Evolutionary conservation across 2,329 filamentous ascomycete genomes (phyloP), one percentile per base, ranked within the genome.

Genomic region (Scolecobasidium constrictum): DNA sequence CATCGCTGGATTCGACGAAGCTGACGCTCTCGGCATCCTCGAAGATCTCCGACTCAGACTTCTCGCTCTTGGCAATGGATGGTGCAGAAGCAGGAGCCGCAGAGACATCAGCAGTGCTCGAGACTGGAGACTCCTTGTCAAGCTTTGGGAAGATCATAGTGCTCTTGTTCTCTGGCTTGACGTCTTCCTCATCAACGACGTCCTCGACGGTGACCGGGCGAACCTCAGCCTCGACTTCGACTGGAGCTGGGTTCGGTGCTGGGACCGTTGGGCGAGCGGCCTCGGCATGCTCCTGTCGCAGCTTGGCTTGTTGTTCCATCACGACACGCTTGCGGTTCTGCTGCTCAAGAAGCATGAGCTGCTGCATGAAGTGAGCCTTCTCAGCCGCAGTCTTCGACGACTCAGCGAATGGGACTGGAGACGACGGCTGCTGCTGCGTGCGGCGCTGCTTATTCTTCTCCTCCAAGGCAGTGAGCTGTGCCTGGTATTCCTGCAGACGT

Each of bases 121-220:
- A 73, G 36, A 77, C 71, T 2, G 88, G 86, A 7, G 87, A 94
- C 65, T 96, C 92, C 67, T 93, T 94, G 53, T 94, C 87, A 31
- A 96, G 75, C 62, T 84, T 94, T 47, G 92, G 92, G 75, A 96
- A 96, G 58, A 96, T 88, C 87, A 96, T 95, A 54, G 56, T 38
- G 40, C 49, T 38, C 37, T 51, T 45, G 11, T 36, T 39, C 20
- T 38, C 21, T 5, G 17, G 16, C 21, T 42, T 46, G 21, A 34
- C 18, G 3, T 40, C 43, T 37, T 35, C 26, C 19, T 35, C 38
- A 6, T 34, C 23, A 16, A 28, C 31, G 11, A 33, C 28, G n/a
- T n/a, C n/a, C 9, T 31, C 26, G 9, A 31, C 26, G n/a, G 26
- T 9, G n/a, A 31, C 26, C 26, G 26, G 26, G 9, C 26, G 9